These are phyloP conservation scores for Spongospora subterranea DNA, from an alignment of 208 protist genomes.

Conservation along the genomic window DNA sequence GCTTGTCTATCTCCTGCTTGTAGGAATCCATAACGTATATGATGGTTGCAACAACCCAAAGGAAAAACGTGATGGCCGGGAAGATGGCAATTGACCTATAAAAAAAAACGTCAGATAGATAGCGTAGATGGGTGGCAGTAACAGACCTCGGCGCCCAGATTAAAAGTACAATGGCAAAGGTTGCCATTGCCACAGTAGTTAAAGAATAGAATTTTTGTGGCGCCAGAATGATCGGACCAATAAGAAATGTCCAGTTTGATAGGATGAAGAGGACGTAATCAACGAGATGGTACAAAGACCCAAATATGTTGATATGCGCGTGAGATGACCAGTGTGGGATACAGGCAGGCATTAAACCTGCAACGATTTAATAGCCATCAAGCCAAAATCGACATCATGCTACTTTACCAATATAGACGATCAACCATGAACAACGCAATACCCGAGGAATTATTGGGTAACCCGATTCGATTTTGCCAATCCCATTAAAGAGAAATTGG, in stretches of 20 bases:
- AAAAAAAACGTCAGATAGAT: neutral
- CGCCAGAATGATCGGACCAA: neutral
- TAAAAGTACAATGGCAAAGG: neutral
- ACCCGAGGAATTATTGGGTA: neutral
- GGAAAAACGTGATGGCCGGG: neutral
- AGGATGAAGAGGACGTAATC: neutral
- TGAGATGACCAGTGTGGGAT: neutral
- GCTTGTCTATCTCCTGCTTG: too few species aligned
- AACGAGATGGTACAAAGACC: neutral
- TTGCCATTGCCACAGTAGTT: neutral
- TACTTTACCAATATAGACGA: slow-evolving; percentile 8
- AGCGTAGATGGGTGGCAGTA: neutral
- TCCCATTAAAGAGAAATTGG: neutral
- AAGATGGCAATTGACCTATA: slow-evolving; percentile 45
- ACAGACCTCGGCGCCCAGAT: slow-evolving; percentile 22
- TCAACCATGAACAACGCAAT: neutral
- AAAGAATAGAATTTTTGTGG: neutral
- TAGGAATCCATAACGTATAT: too few species aligned
- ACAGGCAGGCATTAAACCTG: neutral
- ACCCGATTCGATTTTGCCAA: neutral
- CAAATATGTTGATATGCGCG: neutral
- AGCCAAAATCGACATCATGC: too few species aligned
- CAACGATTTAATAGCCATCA: too few species aligned
- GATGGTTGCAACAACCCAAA: neutral
- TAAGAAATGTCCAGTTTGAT: slow-evolving; percentile 29